A percentile compares a stretch with the other conserved stretches of the same genome.
Conservation (phyloP, 805 yeast genomes). For the Kluyveromyces dobzhanskii region DNA sequence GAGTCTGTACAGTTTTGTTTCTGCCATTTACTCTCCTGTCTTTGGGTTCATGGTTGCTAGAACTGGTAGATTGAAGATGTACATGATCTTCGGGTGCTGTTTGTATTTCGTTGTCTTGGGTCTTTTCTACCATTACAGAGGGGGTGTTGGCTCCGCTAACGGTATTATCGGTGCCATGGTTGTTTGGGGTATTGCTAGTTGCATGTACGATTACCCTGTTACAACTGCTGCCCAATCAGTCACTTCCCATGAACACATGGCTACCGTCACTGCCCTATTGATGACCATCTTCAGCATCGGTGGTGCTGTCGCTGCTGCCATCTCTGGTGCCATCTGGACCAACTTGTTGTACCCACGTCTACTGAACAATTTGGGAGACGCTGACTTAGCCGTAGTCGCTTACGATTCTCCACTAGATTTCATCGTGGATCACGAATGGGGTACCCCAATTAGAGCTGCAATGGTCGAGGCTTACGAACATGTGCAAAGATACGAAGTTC, state of each 20-base stretch:
- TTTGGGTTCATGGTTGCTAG: slow-evolving; percentile 45
- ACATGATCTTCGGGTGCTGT: slow-evolving; percentile 48
- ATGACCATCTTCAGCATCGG: slow-evolving; percentile 57
- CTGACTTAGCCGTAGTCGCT: slow-evolving; percentile 36
- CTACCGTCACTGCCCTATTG: slow-evolving; percentile 51
- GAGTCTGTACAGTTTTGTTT: slow-evolving; percentile 54
- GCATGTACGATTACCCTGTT: slow-evolving; percentile 57
- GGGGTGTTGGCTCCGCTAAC: slow-evolving; percentile 37
- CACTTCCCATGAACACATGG: slow-evolving; percentile 60
- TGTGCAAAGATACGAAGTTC: slow-evolving; percentile 49
- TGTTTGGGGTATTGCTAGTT: slow-evolving; percentile 62
- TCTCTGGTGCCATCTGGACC: slow-evolving; percentile 71
- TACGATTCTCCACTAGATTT: slow-evolving; percentile 49
- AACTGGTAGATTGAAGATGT: slow-evolving; percentile 47
- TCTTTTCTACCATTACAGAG: slow-evolving; percentile 46
- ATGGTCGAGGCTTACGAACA: slow-evolving; percentile 50
- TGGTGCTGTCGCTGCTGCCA: slow-evolving; percentile 51
- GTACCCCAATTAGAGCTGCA: slow-evolving; percentile 49
- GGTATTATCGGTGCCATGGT: slow-evolving; percentile 64
- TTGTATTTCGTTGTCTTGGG: slow-evolving; percentile 60
- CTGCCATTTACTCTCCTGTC: slow-evolving; percentile 51
- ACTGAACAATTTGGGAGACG: slow-evolving; percentile 28
- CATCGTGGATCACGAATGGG: slow-evolving; percentile 45
- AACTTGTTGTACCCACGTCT: slow-evolving; percentile 43
- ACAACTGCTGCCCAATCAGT: slow-evolving; percentile 55